Evolutionary conservation across 352 stramenopile genomes (phyloP).

Genomic region (Elongisporangium undulatum): DNA sequence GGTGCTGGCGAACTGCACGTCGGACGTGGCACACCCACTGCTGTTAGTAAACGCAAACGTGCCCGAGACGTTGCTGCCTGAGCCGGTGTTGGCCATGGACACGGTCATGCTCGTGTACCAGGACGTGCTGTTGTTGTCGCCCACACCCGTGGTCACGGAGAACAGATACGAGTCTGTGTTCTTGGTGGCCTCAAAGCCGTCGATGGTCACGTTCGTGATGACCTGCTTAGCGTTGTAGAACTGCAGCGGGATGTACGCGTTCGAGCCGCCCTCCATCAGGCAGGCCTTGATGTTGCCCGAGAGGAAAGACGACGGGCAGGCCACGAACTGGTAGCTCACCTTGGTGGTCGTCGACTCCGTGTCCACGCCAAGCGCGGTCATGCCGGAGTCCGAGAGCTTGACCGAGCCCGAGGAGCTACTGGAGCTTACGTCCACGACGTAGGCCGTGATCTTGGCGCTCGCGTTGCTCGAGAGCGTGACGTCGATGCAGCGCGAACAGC

Average conservation of each 20-base stretch:
- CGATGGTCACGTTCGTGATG: slow-evolving; percentile 56
- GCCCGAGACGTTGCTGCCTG: slow-evolving; percentile 47
- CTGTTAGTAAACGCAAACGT: slow-evolving; percentile 55
- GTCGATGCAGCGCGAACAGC: slow-evolving; percentile 73
- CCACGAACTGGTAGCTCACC: slow-evolving; percentile 57
- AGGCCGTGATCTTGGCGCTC: slow-evolving; percentile 47
- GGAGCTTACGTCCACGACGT: slow-evolving; percentile 67
- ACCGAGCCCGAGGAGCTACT: slow-evolving; percentile 42
- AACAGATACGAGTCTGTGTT: slow-evolving; percentile 58
- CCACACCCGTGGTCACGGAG: slow-evolving; percentile 41
- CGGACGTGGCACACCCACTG: slow-evolving; percentile 53
- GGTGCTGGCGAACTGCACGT: slow-evolving; percentile 61
- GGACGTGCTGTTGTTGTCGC: slow-evolving; percentile 24
- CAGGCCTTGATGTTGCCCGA: slow-evolving; percentile 75
- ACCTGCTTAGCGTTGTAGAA: slow-evolving; percentile 80
- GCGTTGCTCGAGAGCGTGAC: slow-evolving; percentile 45
- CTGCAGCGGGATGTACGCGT: slow-evolving; percentile 78
- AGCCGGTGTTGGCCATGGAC: slow-evolving; percentile 35
- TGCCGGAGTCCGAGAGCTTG: slow-evolving; percentile 43
- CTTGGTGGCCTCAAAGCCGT: slow-evolving; percentile 38
- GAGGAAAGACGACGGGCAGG: slow-evolving; percentile 50
- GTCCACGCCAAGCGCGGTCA: slow-evolving; percentile 38
- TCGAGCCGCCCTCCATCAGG: slow-evolving; percentile 76
- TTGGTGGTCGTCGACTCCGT: slow-evolving; percentile 42
- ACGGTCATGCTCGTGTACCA: slow-evolving; percentile 71